A percentile compares a stretch with the other conserved stretches of the same genome.
Conservation (phyloP, 2,329 filamentous ascomycete species). For the Paecilomyces dactylethromorphus region DNA sequence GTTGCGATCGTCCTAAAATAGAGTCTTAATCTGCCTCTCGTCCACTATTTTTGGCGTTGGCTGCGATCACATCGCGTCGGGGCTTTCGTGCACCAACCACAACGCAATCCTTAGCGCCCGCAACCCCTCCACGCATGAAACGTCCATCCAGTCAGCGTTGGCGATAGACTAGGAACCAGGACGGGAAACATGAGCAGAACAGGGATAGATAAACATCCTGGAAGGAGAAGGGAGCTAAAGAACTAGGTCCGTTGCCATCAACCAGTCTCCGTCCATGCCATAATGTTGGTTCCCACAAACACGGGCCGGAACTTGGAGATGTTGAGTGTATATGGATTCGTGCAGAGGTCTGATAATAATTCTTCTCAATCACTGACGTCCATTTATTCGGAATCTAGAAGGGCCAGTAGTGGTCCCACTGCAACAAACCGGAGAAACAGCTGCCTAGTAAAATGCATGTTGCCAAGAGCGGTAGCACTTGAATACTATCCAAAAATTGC, state of each 20-base stretch:
- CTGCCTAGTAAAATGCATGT: neutral
- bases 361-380: neutral
- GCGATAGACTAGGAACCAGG: neutral
- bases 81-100: constrained; percentile 8
- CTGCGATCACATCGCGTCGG: constrained; percentile 2
- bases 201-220: neutral
- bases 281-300: neutral
- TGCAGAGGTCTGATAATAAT: neutral
- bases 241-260: neutral
- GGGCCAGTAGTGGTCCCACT: neutral
- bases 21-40: neutral
- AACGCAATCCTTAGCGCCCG: neutral
- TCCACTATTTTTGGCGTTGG: neutral
- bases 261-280: neutral
- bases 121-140: neutral
- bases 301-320: neutral
- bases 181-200: neutral
- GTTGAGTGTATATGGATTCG: neutral
- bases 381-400: neutral
- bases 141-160: neutral
- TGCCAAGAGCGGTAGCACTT: neutral
- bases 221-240: neutral
- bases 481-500: neutral
- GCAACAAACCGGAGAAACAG: neutral
- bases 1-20: neutral